Base-by-base conservation (phyloP, 2,329 filamentous ascomycete genomes). In the Corinectria fuckeliana region DNA sequence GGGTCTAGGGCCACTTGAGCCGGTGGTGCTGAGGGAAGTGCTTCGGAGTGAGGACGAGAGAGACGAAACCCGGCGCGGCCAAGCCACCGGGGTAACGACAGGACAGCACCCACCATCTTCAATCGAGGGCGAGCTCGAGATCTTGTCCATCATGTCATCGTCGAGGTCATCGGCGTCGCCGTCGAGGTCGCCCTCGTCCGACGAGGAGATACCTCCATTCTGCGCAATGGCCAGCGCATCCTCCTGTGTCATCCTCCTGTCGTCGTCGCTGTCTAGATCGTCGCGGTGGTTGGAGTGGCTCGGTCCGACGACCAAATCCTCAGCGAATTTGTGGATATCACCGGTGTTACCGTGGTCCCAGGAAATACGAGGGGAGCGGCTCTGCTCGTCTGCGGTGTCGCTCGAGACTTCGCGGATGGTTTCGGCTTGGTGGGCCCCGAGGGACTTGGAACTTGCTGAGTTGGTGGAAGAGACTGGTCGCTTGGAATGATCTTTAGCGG, bases 61-160 rank as follows among this genome's bases (percentile, higher is more conserved):
- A 65, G 78, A 81, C 63, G 78, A 79, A 64, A 78, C 72, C 71
- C 78, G 78, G 66, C 73, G 75, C 56, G 80, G 80, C 80, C 78
- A 80, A 61, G 70, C 71, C 65, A 62, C 72, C 50, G 75, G 72
- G 67, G 76, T 71, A 62, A 68, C 60, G 67, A 69, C 65, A 50
- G 72, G 74, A 78, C 77, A 78, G 80, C 82, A 95, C 93, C 85
- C 88, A 99, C 94, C 94, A 90, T 98, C 94, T 83, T 96, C 93
- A 78, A 99, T 99, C 70, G 94, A 98, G 74, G 95, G 95, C 71
- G 94, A 98, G 78, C 93, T 98, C 71, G 94, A 98, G 67, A 99
- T 97, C 78, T 95, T 95, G 81, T 98, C 95, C 91, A 96, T 92
- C 88, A 97, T 88, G 77, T 98, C 94, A 77, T 97, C 83, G 72